Base-by-base conservation (phyloP, 2,329 filamentous ascomycete genomes). In the Diaporthe longicolla region DNA sequence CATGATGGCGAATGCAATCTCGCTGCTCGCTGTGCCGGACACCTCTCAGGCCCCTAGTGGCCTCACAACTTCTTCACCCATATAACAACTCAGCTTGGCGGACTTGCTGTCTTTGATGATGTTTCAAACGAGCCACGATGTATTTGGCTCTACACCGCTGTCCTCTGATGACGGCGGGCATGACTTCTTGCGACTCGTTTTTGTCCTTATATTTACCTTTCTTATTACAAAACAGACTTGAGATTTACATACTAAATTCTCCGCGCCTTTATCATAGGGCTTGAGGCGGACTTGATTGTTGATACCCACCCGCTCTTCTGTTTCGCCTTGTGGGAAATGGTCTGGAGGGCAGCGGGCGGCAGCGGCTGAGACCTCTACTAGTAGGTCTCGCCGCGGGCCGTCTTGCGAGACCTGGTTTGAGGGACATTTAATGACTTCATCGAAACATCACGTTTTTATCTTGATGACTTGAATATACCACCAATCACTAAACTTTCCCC, bases 261-360 rank as follows among this genome's bases (percentile, higher is more conserved):
- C 63, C 63, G 63, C 63, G 48, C 26, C 63, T 35, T 68, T 68
- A 40, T 32, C 54, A 68, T 5, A 54, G 32, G 63, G 29, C 45
- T 40, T 68, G 63, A 68, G 63, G 63, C 48, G 45, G 63, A 40
- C n/a, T 40, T 37, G 43, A 52, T 26, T 68, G 63, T 68, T 68
- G 63, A 68, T 68, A 68, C 63, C 63, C 63, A 68, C 63, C 63
- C 63, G 15, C n/a, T 52, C 63, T 68, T 68, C 63, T 68, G 63
- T 73, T 73, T 73, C 72, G 70, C 65, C n/a, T 35, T 43, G 35
- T 40, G 55, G 57, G 65, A 59, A 70, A n/a, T 43, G 52, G 61
- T 26, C 52, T 40, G 26, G 45, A 48, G 40, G 61, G 21, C 8
- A 6, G 45, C 50, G 61, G 24, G 45, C 35, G 55, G 55, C 43